Evolutionary conservation across 148 eudicot species (phyloP).

Genomic region (Pharnaceum exiguum): DNA sequence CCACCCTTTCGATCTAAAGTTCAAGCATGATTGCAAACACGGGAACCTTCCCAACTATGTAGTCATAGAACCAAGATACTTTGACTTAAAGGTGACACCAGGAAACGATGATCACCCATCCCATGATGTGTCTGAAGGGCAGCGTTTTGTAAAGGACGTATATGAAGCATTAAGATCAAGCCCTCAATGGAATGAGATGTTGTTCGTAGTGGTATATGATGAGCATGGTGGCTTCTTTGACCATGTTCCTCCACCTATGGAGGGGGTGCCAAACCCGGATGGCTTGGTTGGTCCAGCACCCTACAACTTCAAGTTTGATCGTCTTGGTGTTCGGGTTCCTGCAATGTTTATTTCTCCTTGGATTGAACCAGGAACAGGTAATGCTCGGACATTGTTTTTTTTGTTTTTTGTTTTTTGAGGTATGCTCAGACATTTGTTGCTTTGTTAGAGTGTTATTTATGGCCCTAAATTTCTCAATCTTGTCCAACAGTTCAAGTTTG

Average conservation of each 20-base stretch:
- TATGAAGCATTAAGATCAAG: constrained; percentile 24
- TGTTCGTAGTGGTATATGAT: constrained; percentile 13
- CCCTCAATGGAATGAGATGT: constrained; percentile 20
- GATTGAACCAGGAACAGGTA: constrained; percentile 23
- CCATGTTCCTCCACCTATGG: constrained; percentile 15
- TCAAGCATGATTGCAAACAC: constrained; percentile 21
- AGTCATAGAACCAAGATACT: constrained; percentile 23
- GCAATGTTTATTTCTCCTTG: constrained; percentile 22
- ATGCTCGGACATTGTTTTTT: no score
- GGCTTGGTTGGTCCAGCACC: constrained; percentile 14
- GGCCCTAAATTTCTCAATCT: no score
- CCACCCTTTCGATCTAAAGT: constrained; percentile 18
- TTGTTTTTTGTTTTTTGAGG: no score
- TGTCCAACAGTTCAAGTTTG: no score
- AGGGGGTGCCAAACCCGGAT: constrained; percentile 22
- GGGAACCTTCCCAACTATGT: constrained; percentile 24
- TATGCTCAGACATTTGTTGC: no score
- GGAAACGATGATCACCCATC: constrained; percentile 28
- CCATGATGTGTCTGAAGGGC: constrained; percentile 22
- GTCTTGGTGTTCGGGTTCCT: constrained; percentile 26
- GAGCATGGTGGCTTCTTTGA: constrained; percentile 22
- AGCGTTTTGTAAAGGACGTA: constrained; percentile 20
- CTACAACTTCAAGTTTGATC: constrained; percentile 19
- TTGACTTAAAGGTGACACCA: constrained; percentile 9
- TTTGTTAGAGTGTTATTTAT: no score